phyloP scores from a whole-genome alignment of 1,284 basidiomycete species.

The Fistulinella cinereoalba region DNA sequence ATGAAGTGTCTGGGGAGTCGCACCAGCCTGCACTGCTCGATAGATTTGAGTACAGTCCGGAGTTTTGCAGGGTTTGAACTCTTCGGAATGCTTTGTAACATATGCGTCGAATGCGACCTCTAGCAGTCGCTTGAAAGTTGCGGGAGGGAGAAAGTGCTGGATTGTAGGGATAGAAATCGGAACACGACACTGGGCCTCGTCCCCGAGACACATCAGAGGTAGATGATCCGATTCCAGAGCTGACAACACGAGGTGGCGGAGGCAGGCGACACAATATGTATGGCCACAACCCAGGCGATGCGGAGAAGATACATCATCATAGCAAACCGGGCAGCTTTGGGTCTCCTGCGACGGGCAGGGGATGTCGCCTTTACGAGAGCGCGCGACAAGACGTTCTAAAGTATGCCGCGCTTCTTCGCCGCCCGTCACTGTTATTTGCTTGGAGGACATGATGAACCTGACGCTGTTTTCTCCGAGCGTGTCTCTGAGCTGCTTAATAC shows the following conservation, averaged over 20 bases:
- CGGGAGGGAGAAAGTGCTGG: constrained; percentile 42
- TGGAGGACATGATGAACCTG: constrained; percentile 36
- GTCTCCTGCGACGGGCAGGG: constrained; percentile 14
- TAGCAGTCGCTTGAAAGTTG: constrained; percentile 44
- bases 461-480: constrained; percentile 50
- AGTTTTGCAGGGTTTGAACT: constrained; percentile 53
- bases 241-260: constrained; percentile 49
- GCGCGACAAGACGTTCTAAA: constrained; percentile 41
- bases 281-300: constrained; percentile 50
- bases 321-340: constrained; percentile 51
- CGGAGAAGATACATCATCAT: constrained; percentile 43
- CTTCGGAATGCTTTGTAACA: constrained; percentile 44
- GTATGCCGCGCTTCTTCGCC: constrained; percentile 48
- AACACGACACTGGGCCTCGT: constrained; percentile 44
- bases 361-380: constrained; percentile 32
- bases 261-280: constrained; percentile 49
- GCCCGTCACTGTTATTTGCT: constrained; percentile 44
- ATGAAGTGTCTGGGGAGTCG: constrained; percentile 32
- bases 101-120: constrained; percentile 45
- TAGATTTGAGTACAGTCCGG: constrained; percentile 59
- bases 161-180: constrained; percentile 52
- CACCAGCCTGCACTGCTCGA: constrained; percentile 29
- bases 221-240: constrained; percentile 44
- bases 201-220: constrained; percentile 53
- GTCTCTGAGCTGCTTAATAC: constrained; percentile 45